Evolutionary conservation across 2,329 filamentous ascomycete species (phyloP), one percentile per base, ranked within the genome.

Genomic region (Tolypocladium pustulatum): DNA sequence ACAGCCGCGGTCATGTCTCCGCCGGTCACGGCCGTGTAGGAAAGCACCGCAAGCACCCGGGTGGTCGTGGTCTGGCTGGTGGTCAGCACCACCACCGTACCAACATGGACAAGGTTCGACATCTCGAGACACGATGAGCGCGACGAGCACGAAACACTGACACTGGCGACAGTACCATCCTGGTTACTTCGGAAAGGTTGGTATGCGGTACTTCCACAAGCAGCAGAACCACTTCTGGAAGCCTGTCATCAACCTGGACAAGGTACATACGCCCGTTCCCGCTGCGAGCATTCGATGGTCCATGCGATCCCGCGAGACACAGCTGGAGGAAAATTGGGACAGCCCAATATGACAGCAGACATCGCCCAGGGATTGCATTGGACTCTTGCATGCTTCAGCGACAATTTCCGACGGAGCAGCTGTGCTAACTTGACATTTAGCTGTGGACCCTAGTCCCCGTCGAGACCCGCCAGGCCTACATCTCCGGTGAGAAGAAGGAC

Each of bases 131-230:
- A 60, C 27, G 62, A 62, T 52, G 49, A 37, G 57, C 12, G 51
- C 20, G 49, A 52, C 41, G 51, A 27, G 41, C 52, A 52, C 37
- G 34, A 46, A 43, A 59, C 59, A 60, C 72, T 73, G 65, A 73
- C 69, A 56, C 57, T 61, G 63, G 49, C 61, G 60, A 72, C 85
- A 93, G 81, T 91, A 93, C 87, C 90, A 96, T 76, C 91, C 93
- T 65, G 94, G 94, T 91, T 97, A 97, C 90, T 97, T 97, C 81
- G 91, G 91, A 81, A 96, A 97, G 83, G 90, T 93, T 70, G 89
- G 89, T 81, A 93, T 93, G 89, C 84, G 90, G 74, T 88, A 93
- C 82, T 97, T 96, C 90, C 93, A 97, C 86, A 92, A 94, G 81
- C 87, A 90, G 75, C 84, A 87, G 74, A 93, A 93, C 84, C 89